These are phyloP conservation scores for Candida loeiensis DNA, from an alignment of 805 yeast genomes.

Conservation along the genomic window DNA sequence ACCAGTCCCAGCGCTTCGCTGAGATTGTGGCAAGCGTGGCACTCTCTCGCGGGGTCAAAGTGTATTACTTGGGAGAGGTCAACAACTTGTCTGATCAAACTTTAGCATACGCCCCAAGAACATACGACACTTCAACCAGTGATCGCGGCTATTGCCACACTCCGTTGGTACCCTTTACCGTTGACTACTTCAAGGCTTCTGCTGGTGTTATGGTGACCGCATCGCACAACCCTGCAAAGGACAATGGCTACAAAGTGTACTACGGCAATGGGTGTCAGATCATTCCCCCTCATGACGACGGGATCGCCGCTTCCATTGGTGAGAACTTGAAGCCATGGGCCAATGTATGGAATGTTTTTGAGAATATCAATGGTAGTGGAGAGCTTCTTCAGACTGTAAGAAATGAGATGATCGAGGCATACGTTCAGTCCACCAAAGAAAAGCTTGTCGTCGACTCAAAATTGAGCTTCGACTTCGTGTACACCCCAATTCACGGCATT, in stretches of 20 bases:
- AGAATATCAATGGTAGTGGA: slow-evolving; percentile 30
- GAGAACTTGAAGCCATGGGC: slow-evolving; percentile 59
- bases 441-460: slow-evolving; percentile 29
- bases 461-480: slow-evolving; percentile 52
- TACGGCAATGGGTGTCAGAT: slow-evolving; percentile 94
- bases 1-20: slow-evolving; percentile 76
- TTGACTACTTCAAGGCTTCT: slow-evolving; percentile 57
- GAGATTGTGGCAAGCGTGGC: slow-evolving; percentile 75
- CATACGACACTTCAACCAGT: not conserved
- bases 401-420: slow-evolving; percentile 39
- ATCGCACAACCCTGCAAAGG: slow-evolving; percentile 79
- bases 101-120: too few relatives aligned
- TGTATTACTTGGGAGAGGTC: slow-evolving; percentile 53
- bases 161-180: slow-evolving; percentile 88
- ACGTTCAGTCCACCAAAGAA: slow-evolving; percentile 27
- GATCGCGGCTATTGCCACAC: slow-evolving; percentile 55
- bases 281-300: slow-evolving; percentile 83
- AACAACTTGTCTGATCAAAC: slow-evolving; percentile 33
- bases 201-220: slow-evolving; percentile 95
- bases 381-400: slow-evolving; percentile 38
- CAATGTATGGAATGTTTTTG: slow-evolving; percentile 45
- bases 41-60: slow-evolving; percentile 61
- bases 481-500: slow-evolving; percentile 96
- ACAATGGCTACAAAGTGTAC: slow-evolving; percentile 93
- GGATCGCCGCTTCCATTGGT: slow-evolving; percentile 63